A percentile compares a stretch with the other conserved stretches of the same genome.
phyloP scores from a whole-genome alignment of 192 early-diverging fungal species.

The Podila verticillata region DNA sequence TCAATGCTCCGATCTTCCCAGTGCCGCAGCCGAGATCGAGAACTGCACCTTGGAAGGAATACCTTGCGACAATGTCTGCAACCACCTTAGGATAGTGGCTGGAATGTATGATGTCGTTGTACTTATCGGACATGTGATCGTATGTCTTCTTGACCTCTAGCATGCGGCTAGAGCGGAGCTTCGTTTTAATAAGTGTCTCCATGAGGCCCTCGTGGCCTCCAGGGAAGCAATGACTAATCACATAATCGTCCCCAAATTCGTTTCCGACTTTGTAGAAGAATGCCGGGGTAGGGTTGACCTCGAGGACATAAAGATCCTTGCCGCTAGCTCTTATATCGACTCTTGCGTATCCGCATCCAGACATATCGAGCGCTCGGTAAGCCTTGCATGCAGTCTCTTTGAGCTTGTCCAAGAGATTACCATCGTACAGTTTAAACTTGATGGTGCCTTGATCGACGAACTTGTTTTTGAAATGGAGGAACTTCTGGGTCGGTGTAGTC shows the following conservation, averaged over 20 bases:
- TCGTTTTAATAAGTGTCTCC: slow-evolving; percentile 14
- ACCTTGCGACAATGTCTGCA: slow-evolving; percentile 5
- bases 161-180: slow-evolving; percentile 2
- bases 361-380: slow-evolving; percentile 14
- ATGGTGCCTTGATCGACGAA: slow-evolving; percentile 5
- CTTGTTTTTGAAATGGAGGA: slow-evolving; percentile 16
- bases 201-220: slow-evolving; percentile 19
- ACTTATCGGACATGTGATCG: slow-evolving; percentile 13
- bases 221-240: slow-evolving; percentile 21
- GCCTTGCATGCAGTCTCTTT: slow-evolving; percentile 23
- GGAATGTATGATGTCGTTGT: slow-evolving; percentile 2
- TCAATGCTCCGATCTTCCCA: slow-evolving; percentile 1
- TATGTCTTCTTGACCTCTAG: slow-evolving; percentile 8
- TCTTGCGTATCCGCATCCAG: slow-evolving; percentile 22
- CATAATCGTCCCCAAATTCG: slow-evolving; percentile 13
- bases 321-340: slow-evolving; percentile 9
- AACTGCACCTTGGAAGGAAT: slow-evolving; percentile 20
- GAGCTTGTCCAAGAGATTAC: slow-evolving; percentile 6
- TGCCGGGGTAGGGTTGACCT: slow-evolving; percentile 10
- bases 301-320: slow-evolving; percentile 10
- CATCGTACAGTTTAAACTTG: slow-evolving; percentile 9
- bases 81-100: not conserved
- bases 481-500: slow-evolving; percentile 7
- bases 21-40: slow-evolving; percentile 21
- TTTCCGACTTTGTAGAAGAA: slow-evolving; percentile 19